phyloP scores from a whole-genome alignment of 192 early-diverging fungal species.

The Backusella sp. region DNA sequence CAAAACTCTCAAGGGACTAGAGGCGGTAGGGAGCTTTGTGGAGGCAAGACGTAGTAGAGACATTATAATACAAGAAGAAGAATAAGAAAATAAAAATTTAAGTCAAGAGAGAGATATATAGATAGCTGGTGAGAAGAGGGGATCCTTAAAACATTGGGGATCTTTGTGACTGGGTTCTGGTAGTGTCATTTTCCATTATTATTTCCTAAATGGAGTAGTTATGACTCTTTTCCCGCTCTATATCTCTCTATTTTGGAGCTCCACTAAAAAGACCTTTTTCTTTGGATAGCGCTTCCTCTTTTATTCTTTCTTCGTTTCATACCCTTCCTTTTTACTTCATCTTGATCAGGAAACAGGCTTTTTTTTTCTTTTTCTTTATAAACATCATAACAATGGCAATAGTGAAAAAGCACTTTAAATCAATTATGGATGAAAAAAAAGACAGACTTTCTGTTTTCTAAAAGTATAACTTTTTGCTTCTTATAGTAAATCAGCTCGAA shows the following conservation, averaged over 20 bases:
- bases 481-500: conserved; percentile 9
- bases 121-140: neutral
- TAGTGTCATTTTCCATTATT: neutral
- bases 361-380: neutral
- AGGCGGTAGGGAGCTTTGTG: neutral
- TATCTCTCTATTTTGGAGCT: neutral
- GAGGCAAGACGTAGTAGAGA: neutral
- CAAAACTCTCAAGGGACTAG: neutral
- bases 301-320: neutral
- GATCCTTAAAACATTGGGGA: conserved; percentile 3
- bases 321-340: neutral
- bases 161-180: neutral
- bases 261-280: neutral
- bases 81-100: neutral
- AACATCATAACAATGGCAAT: neutral
- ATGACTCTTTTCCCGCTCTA: neutral
- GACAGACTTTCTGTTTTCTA: neutral
- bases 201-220: conserved; percentile 5
- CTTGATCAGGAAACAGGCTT: neutral
- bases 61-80: conserved; percentile 1
- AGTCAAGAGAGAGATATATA: neutral
- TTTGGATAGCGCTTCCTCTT: neutral
- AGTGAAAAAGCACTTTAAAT: neutral
- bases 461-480: conserved; percentile 5
- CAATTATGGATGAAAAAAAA: neutral